Base-by-base conservation (phyloP, 2,329 filamentous ascomycete species). In the Venturiaceae sp. region DNA sequence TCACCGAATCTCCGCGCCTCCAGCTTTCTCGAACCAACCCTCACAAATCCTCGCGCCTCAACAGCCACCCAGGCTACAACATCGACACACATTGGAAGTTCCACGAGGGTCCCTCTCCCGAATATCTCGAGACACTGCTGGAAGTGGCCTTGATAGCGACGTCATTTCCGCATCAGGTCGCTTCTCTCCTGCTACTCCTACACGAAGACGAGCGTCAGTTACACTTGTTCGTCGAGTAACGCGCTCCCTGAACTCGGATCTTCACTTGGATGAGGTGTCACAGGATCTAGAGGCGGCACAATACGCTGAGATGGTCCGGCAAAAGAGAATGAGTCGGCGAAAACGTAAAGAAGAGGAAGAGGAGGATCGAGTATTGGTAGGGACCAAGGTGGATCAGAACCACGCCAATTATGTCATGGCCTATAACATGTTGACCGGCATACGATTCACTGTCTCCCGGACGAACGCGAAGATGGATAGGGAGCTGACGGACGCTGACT, bases 371-470 rank as follows among this genome's bases (percentile, higher is more conserved):
- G 92, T 99, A 9, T 82, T 97, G 33, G 92, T 99, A 19, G 94
- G 94, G 60, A 99, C 90, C 60, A 97, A 96, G 75, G 94, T 99
- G 56, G 94, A 99, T 70, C 92, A 97, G 76, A 88, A 90, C 67
- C 94, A 99, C 72, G 88, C 90, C 64, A 97, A 97, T 72, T 99
- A 89, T 86, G 91, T 95, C 47, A 96, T 91, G 1, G 94, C 94
- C 60, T 99, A 99, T 78, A 99, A 99, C 74, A 99, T 99, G 94
- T 82, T 99, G 75, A 99, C 94, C 39, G 94, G 94, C 63, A 99
- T 99, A 70, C 91, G 94, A 58, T 96, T 97, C 67, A 92, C 90
- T 46, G 94, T 99, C 28, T 97, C 92, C 63, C 83, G 94, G 66
- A 96, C 92, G 59, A 97, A 99, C 69, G 94, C 94, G 47, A 99